Conservation (phyloP, 371 early-diverging fungal species). For the Capniomyces stellatus region DNA sequence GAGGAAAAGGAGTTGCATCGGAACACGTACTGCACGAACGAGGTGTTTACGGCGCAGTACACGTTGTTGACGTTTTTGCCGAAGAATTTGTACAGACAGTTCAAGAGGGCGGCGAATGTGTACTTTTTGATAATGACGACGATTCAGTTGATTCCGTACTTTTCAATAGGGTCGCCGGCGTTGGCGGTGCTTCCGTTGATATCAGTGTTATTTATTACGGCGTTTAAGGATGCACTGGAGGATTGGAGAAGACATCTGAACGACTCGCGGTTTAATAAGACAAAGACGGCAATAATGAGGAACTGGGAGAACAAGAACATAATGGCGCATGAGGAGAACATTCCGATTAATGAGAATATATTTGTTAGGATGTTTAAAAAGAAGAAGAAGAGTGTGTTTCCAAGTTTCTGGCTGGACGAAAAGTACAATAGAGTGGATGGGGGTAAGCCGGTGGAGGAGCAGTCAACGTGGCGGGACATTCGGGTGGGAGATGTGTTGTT, state of each 20-base stretch:
- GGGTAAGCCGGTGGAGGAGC: constrained; percentile 12
- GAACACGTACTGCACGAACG: constrained; percentile 33
- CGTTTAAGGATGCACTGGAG: constrained; percentile 90
- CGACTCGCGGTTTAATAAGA: constrained; percentile 73
- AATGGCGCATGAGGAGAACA: not conserved
- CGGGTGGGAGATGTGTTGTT: constrained; percentile 83
- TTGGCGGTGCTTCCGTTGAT: constrained; percentile 78
- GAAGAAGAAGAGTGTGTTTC: not conserved
- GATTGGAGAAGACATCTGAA: constrained; percentile 85
- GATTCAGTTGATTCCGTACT: constrained; percentile 65
- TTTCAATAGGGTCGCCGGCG: constrained; percentile 47
- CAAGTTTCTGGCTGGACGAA: constrained; percentile 1
- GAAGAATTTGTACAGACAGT: constrained; percentile 92
- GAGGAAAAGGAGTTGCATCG: constrained; percentile 33
- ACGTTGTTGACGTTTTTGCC: constrained; percentile 82
- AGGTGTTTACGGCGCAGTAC: constrained; percentile 82
- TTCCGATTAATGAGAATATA: not conserved
- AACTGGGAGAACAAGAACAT: constrained; percentile 63
- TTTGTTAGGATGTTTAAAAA: not conserved
- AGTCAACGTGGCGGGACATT: constrained; percentile 46
- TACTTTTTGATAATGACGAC: constrained; percentile 91
- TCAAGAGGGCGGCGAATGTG: constrained; percentile 85
- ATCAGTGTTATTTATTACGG: constrained; percentile 71
- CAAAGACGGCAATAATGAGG: constrained; percentile 42
- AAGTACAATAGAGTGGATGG: not conserved